These are phyloP conservation scores for Plectosphaerella cucumerina DNA, from an alignment of 2,329 filamentous ascomycete genomes.

Conservation along the genomic window DNA sequence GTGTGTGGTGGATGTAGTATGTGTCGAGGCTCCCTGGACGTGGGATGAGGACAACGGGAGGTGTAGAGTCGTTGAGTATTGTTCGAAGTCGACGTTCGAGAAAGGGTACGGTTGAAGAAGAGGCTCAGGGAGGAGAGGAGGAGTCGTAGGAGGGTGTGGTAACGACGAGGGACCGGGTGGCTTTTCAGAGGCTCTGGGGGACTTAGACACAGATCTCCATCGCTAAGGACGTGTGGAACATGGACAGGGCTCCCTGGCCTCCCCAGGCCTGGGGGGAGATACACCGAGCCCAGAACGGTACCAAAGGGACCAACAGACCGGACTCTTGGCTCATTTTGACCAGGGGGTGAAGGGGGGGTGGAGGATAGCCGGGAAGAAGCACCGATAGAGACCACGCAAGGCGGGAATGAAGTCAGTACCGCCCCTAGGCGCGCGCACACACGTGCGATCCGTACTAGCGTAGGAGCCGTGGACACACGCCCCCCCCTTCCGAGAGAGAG, in stretches of 20 bases:
- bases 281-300: conserved; percentile 12
- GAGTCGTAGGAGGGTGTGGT: conserved; percentile 1
- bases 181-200: conserved; percentile 2
- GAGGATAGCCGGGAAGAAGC: conserved; percentile 14
- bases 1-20: too few relatives aligned
- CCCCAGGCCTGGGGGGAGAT: conserved; percentile 4
- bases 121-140: not conserved
- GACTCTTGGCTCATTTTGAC: conserved; percentile 15
- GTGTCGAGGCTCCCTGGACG: too few relatives aligned
- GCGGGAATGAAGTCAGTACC: conserved; percentile 12
- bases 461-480: not conserved
- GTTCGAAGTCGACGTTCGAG: too few relatives aligned
- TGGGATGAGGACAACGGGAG: too few relatives aligned
- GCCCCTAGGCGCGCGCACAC: conserved; percentile 13
- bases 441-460: conserved; percentile 8
- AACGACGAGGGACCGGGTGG: conserved; percentile 1
- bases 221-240: not conserved
- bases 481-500: conserved; percentile 8
- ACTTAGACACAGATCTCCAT: not conserved
- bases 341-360: conserved; percentile 3
- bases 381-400: conserved; percentile 14
- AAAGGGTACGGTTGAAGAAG: not conserved
- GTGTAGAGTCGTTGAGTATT: too few relatives aligned
- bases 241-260: not conserved
- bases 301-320: conserved; percentile 14